phyloP scores from a whole-genome alignment of 495 filamentous ascomycete species.

The Aspergillus sclerotioniger region DNA sequence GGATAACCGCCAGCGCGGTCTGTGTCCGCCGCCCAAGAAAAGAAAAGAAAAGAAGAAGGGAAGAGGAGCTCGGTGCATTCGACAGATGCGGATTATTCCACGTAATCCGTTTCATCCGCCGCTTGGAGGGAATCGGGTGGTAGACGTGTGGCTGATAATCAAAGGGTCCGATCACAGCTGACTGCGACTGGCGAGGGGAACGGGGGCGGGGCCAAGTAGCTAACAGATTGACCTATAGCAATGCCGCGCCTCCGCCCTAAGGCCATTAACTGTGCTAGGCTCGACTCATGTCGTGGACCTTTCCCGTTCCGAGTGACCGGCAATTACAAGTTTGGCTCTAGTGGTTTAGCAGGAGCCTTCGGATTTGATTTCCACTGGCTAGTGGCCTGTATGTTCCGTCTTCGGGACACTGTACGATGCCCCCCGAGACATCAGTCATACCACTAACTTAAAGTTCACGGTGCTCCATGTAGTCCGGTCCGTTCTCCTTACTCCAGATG shows the following conservation, averaged over 20 bases:
- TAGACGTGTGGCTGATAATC: not conserved
- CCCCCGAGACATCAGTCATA: not conserved
- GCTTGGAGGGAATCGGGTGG: not conserved
- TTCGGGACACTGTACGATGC: not conserved
- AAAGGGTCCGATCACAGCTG: conserved; percentile 3
- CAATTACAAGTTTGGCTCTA: not conserved
- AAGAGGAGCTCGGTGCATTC: not conserved
- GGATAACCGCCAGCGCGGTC: not conserved
- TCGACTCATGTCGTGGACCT: not conserved
- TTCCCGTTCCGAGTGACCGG: not conserved
- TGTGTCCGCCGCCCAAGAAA: not conserved
- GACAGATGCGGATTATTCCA: not conserved
- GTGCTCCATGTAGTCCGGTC: too few relatives aligned
- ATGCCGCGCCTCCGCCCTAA: not conserved
- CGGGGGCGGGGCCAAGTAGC: not conserved
- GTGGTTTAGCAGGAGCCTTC: not conserved
- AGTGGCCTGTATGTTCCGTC: not conserved
- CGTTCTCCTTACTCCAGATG: too few relatives aligned
- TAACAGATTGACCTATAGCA: not conserved
- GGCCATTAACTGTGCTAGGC: not conserved
- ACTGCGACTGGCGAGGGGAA: not conserved
- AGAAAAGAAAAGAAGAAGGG: not conserved
- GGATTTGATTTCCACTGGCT: not conserved
- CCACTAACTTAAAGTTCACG: not conserved
- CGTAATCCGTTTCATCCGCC: not conserved